Conservation (phyloP, 1,139 yeast genomes). For the Blastobotrys elegans region DNA sequence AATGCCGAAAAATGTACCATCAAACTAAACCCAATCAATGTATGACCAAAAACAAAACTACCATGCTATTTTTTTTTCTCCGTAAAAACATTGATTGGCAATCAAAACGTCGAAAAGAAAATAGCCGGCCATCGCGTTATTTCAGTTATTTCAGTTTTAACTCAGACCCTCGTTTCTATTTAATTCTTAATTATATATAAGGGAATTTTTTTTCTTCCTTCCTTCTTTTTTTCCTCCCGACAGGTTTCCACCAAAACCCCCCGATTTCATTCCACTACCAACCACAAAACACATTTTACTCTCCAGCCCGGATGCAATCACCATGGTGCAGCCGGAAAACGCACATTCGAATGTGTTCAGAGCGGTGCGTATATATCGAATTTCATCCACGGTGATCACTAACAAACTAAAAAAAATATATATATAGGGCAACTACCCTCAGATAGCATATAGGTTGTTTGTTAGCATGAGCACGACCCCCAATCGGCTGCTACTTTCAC, state of each 20-base stretch:
- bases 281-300: background rate
- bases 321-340: conserved; percentile 16
- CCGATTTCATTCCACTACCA: too few species aligned
- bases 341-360: conserved; percentile 29
- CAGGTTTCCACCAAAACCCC: too few species aligned
- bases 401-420: background rate
- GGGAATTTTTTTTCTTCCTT: background rate
- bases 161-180: background rate
- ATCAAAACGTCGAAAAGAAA: background rate
- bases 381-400: background rate
- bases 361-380: conserved; percentile 21
- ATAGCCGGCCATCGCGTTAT: background rate
- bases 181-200: background rate
- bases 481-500: conserved; percentile 42
- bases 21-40: too few species aligned
- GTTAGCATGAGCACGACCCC: conserved; percentile 33
- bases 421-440: conserved; percentile 26
- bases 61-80: too few species aligned
- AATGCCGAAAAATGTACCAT: too few species aligned
- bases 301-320: too few species aligned
- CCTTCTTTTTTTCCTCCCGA: too few species aligned
- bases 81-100: too few species aligned
- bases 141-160: background rate
- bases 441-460: conserved; percentile 31
- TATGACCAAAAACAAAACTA: too few species aligned